Evolutionary conservation across 2,329 filamentous ascomycete genomes (phyloP), one percentile per base, ranked within the genome.

Genomic region (Ophiostoma tasmaniense): DNA sequence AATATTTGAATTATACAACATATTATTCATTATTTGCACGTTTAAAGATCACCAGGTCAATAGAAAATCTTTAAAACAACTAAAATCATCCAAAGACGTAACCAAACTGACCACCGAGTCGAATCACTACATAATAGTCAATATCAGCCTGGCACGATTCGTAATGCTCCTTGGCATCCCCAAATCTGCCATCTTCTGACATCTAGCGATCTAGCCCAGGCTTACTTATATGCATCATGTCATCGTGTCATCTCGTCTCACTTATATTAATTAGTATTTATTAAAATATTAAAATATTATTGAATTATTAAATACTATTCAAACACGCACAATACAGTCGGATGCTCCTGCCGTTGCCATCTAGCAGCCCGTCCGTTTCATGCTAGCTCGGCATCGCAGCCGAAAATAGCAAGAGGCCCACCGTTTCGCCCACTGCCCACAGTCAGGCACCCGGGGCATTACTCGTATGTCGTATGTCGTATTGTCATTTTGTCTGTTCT

Each of bases 401-500:
- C 55, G 13, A 61, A 61, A 61, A 61, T 61, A 28, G 55, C 55
- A 30, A 25, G 25, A 61, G 55, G 14, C 55, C 22, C 17, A 13
- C 50, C 50, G 50, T 55, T 55, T 33, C 8, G 33, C 33, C 33
- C 8, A 8, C n/a, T 55, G 50, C 22, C n/a, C 50, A 25, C 22
- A 22, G 50, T 25, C 33, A 33, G 33, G 33, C 33, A 33, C 33
- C 2, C n/a, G 22, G 45, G 20, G 45, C 20, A 50, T 50, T 50
- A 50, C 33, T 33, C 33, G 33, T 22, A 17, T n/a, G 8, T 42
- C 14, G 39, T 42, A n/a, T 20, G 42, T 45, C 11, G 42, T 45
- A 45, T 61, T 61, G 55, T 17, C 55, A 61, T 61, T 61, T 30
- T 30, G 55, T 61, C 55, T 61, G 55, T 61, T 61, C 55, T 61